Conservation (phyloP, 495 filamentous ascomycete genomes). For the Halenospora varia region DNA sequence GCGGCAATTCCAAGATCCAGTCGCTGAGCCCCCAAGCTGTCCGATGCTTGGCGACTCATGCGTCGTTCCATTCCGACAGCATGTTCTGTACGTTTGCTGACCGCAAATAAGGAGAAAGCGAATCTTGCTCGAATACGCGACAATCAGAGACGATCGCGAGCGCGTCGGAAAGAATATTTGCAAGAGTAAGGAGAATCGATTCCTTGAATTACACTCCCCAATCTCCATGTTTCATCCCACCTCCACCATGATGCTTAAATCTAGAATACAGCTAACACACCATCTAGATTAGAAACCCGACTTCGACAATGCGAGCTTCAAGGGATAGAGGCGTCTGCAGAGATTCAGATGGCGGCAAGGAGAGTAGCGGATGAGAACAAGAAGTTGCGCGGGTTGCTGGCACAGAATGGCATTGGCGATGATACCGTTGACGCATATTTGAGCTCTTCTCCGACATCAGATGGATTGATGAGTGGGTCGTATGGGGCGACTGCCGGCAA, state of each 20-base stretch:
- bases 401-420: conserved; percentile 38
- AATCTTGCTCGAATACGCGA: conserved; percentile 61
- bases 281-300: conserved; percentile 67
- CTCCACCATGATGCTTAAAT: too few relatives aligned
- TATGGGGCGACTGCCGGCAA: conserved; percentile 5
- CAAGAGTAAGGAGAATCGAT: too few relatives aligned
- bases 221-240: too few relatives aligned
- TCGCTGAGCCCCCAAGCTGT: not conserved
- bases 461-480: conserved; percentile 1
- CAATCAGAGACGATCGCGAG: conserved; percentile 77
- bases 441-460: conserved; percentile 8
- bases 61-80: not conserved
- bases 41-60: not conserved
- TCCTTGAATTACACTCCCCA: too few relatives aligned
- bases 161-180: conserved; percentile 71
- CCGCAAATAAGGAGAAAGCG: conserved; percentile 27
- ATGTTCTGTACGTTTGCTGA: not conserved
- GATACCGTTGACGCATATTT: conserved; percentile 35
- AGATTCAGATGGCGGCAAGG: conserved; percentile 61
- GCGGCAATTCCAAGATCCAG: not conserved
- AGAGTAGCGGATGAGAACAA: conserved; percentile 61
- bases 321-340: conserved; percentile 53
- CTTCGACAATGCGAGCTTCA: conserved; percentile 53
- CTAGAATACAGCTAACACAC: too few relatives aligned
- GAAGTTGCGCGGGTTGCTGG: conserved; percentile 46